Evolutionary conservation across 495 filamentous ascomycete genomes (phyloP), one percentile per base, ranked within the genome.

Genomic region (Aspergillus saccharolyticus): DNA sequence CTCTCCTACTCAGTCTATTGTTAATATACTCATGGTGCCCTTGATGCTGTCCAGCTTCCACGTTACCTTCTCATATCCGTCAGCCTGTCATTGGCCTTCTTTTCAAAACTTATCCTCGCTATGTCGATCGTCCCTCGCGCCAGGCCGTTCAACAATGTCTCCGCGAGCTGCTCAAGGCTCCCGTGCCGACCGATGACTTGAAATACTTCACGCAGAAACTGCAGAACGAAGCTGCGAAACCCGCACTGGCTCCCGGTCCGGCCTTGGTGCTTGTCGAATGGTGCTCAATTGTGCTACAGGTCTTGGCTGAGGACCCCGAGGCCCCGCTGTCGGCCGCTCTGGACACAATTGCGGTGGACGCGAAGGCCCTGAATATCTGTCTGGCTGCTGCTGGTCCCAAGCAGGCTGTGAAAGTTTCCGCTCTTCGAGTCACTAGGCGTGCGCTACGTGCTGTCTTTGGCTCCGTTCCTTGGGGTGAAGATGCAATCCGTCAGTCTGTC

Each of bases 251-350:
- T 20, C 73, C 89, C 1, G 80, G 82, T 20, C 91, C 84, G 65
- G 89, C 91, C 1, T 92, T 96, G 63, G 89, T 96, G n/a, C 75
- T 98, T 59, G 76, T 93, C 14, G 89, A 93, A 65, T 98, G 91
- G 94, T 89, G 86, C 66, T 89, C 85, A 48, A 66, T 91, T 57
- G 70, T 96, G 14, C 73, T 94, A 44, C 84, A 88, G 64, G 76
- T 83, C 80, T 44, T 78, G 68, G 54, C 76, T 73, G 55, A 81
- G 67, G 56, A 76, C 68, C 25, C 69, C 72, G 67, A 74, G 44
- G 69, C 68, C 42, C 90, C 89, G 80, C 78, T 88, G n/a, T 76
- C 78, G 51, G 83, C 80, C 63, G 88, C 87, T 16, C 70, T 85
- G 47, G 80, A 88, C 19, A 65, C 89, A 16, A 70, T 89, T 42